phyloP scores from a whole-genome alignment of 768 basidiomycete genomes.

The Leccinum arenicola region DNA sequence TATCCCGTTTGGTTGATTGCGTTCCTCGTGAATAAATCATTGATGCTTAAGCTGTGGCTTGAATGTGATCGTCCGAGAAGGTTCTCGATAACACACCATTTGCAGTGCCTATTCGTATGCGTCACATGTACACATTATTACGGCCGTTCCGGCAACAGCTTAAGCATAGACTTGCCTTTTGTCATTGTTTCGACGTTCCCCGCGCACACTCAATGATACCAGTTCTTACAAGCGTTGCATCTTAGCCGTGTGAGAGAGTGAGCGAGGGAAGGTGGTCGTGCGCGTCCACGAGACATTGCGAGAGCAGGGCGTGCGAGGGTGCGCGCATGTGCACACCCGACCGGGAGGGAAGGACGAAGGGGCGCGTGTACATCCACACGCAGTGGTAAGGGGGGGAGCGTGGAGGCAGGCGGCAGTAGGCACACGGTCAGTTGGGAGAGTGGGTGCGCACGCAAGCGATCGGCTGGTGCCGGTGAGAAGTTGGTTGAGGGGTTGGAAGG shows the following conservation, averaged over 20 bases:
- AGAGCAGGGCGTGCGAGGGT: too few relatives aligned
- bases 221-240: conserved; percentile 77
- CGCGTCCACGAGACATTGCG: too few relatives aligned
- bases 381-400: too few relatives aligned
- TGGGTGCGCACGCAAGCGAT: too few relatives aligned
- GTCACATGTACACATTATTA: conserved; percentile 15
- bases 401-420: too few relatives aligned
- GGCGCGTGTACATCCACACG: too few relatives aligned
- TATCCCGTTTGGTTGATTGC: conserved; percentile 71
- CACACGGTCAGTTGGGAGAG: too few relatives aligned
- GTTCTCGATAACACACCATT: conserved; percentile 57
- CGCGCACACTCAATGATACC: conserved; percentile 84
- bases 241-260: conserved; percentile 33
- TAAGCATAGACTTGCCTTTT: conserved; percentile 57
- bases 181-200: conserved; percentile 68
- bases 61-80: conserved; percentile 62
- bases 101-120: conserved; percentile 58
- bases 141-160: conserved; percentile 12
- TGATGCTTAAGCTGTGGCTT: conserved; percentile 60
- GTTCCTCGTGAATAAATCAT: conserved; percentile 56
- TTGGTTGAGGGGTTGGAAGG: too few relatives aligned
- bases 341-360: too few relatives aligned
- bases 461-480: too few relatives aligned
- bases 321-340: too few relatives aligned
- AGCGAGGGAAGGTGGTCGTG: too few relatives aligned